A percentile compares a stretch with the other conserved stretches of the same genome.
Conservation (phyloP, 1,284 basidiomycete species). For the Rhodofomes roseus region DNA sequence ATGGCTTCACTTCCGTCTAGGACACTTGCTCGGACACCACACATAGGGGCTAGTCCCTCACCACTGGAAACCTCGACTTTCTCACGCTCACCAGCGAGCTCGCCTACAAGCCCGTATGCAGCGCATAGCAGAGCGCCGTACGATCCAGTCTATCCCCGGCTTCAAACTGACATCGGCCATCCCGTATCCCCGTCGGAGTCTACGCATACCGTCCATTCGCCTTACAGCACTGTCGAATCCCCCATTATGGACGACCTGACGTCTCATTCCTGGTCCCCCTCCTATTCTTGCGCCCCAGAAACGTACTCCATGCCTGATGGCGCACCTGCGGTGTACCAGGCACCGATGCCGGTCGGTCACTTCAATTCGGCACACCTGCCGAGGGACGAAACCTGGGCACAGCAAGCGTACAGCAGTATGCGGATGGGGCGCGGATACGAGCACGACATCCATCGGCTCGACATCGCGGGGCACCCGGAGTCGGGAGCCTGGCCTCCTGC, state of each 20-base stretch:
- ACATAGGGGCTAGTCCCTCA: conserved; percentile 19
- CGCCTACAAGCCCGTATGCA: conserved; percentile 17
- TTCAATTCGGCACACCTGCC: conserved; percentile 15
- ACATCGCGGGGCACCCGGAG: conserved; percentile 9
- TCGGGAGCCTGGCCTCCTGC: conserved; percentile 16
- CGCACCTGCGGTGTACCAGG: conserved; percentile 15
- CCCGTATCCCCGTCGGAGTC: conserved; percentile 2
- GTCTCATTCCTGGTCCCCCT: conserved; percentile 17
- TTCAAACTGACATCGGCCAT: neutral
- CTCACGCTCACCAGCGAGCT: conserved; percentile 18
- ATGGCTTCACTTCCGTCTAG: conserved; percentile 12
- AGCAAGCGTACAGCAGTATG: conserved; percentile 14
- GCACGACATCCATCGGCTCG: conserved; percentile 11
- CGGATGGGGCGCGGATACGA: conserved; percentile 13
- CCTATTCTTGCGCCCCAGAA: conserved; percentile 12
- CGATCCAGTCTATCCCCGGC: conserved; percentile 13
- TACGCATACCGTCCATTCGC: neutral
- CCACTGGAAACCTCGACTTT: conserved; percentile 18
- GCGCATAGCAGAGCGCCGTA: conserved; percentile 14
- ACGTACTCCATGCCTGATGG: conserved; percentile 10
- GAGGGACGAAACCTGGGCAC: conserved; percentile 20
- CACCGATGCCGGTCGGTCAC: conserved; percentile 10
- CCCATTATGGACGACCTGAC: conserved; percentile 9
- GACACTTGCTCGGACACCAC: conserved; percentile 13
- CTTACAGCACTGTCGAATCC: neutral